A percentile compares a stretch with the other conserved stretches of the same genome.
Conservation (phyloP, 768 basidiomycete genomes). For the Naganishia vaughanmartiniae region DNA sequence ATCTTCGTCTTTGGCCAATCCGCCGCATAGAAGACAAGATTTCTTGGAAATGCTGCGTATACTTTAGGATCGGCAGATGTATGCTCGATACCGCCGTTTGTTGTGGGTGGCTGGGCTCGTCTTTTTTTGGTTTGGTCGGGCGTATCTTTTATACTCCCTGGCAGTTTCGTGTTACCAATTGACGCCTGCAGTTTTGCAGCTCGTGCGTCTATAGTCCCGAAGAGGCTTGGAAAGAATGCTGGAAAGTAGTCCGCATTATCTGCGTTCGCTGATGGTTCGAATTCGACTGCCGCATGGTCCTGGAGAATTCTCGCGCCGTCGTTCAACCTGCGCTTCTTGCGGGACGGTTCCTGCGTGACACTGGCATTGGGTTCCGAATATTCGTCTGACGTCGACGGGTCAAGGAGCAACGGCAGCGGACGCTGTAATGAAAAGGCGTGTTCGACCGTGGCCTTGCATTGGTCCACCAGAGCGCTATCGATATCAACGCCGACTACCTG, state of each 20-base stretch:
- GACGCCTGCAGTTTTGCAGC: background rate
- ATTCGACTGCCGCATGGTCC: background rate
- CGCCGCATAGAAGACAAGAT: constrained; percentile 34
- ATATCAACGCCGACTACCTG: constrained; percentile 32
- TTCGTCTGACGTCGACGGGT: background rate
- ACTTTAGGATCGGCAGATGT: background rate
- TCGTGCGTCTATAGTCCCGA: constrained; percentile 21
- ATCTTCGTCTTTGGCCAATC: constrained; percentile 34
- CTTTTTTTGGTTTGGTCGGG: background rate
- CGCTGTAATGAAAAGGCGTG: constrained; percentile 26
- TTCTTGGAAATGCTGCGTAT: constrained; percentile 30
- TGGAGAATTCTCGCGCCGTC: background rate
- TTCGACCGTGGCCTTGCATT: constrained; percentile 27
- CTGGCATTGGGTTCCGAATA: background rate
- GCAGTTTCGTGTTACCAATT: background rate
- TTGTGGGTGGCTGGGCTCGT: background rate
- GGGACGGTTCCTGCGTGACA: background rate
- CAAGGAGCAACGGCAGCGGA: background rate
- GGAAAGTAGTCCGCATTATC: constrained; percentile 27
- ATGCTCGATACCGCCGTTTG: background rate
- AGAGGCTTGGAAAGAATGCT: constrained; percentile 23
- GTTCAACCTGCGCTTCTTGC: constrained; percentile 14
- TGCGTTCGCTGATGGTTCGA: background rate
- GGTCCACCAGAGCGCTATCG: constrained; percentile 64
- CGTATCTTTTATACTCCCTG: background rate